Conservation (phyloP, 306 rosid species). For the Quercus parvula region DNA sequence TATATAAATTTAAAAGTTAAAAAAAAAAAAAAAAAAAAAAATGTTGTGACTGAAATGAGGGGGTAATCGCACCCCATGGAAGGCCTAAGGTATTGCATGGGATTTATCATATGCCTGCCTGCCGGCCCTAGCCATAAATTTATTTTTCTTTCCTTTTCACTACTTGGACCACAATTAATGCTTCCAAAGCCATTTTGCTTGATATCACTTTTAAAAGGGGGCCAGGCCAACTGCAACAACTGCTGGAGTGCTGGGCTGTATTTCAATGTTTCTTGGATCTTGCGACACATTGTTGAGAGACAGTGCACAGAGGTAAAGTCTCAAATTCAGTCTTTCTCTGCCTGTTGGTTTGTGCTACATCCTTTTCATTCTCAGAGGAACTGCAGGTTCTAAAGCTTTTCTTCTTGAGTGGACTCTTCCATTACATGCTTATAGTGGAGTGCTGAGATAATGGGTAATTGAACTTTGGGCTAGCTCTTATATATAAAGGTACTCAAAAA, state of each 20-base stretch:
- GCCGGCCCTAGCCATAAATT: no score
- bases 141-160: no score
- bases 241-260: conserved; percentile 20
- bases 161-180: conserved; percentile 22
- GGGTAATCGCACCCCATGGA: no score
- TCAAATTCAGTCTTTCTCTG: conserved; percentile 33
- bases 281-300: conserved; percentile 32
- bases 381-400: conserved; percentile 36
- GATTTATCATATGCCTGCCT: no score
- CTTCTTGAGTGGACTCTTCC: conserved; percentile 26
- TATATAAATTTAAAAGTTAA: no score
- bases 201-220: conserved; percentile 19
- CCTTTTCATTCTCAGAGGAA: conserved; percentile 50
- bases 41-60: no score
- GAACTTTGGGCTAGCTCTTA: conserved; percentile 12
- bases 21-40: no score
- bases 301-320: conserved; percentile 23
- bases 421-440: conserved; percentile 15
- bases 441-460: conserved; percentile 18
- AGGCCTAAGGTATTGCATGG: no score
- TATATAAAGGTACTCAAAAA: not conserved
- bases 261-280: conserved; percentile 58
- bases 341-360: conserved; percentile 35
- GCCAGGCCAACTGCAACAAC: conserved; percentile 27
- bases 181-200: conserved; percentile 7